Conservation (phyloP, 306 rosid species). For the Phaseolus lunatus region DNA sequence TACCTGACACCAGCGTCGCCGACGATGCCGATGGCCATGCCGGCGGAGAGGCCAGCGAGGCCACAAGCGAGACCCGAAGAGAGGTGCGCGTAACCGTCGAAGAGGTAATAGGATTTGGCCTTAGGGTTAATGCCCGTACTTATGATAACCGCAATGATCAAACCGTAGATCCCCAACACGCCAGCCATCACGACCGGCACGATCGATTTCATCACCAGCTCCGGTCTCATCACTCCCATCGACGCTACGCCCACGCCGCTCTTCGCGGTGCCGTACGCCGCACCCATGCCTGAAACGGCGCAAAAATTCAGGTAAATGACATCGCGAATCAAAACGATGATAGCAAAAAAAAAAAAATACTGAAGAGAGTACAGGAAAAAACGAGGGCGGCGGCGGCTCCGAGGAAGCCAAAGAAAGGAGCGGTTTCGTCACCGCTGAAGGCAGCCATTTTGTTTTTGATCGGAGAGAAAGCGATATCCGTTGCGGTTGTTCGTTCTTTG, state of each 20-base stretch:
- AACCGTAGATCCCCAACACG: slow-evolving; percentile 77
- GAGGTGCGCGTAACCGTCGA: slow-evolving; percentile 78
- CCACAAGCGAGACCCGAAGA: slow-evolving; percentile 80
- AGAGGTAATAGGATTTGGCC: slow-evolving; percentile 44
- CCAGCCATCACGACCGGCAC: slow-evolving; percentile 87
- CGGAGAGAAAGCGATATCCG: neutral
- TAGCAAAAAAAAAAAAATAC: neutral
- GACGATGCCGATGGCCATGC: slow-evolving; percentile 81
- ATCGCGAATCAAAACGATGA: neutral
- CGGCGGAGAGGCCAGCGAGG: slow-evolving; percentile 76
- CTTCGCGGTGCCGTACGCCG: slow-evolving; percentile 59
- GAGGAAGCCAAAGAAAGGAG: slow-evolving; percentile 80
- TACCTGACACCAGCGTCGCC: slow-evolving; percentile 85
- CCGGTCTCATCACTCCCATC: slow-evolving; percentile 86
- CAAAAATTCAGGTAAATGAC: neutral
- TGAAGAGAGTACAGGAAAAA: slow-evolving; percentile 53
- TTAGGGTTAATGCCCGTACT: slow-evolving; percentile 76
- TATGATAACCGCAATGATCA: slow-evolving; percentile 76
- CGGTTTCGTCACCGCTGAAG: slow-evolving; percentile 80
- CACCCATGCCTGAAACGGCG: slow-evolving; percentile 63
- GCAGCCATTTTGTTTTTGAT: slow-evolving; percentile 36
- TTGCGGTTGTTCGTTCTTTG: slow-evolving; percentile 6
- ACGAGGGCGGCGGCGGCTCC: slow-evolving; percentile 81
- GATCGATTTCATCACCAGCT: slow-evolving; percentile 77
- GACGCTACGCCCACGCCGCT: slow-evolving; percentile 61